These are phyloP conservation scores for Corrigiola litoralis DNA, from an alignment of 179 eudicot species.

Conservation along the genomic window DNA sequence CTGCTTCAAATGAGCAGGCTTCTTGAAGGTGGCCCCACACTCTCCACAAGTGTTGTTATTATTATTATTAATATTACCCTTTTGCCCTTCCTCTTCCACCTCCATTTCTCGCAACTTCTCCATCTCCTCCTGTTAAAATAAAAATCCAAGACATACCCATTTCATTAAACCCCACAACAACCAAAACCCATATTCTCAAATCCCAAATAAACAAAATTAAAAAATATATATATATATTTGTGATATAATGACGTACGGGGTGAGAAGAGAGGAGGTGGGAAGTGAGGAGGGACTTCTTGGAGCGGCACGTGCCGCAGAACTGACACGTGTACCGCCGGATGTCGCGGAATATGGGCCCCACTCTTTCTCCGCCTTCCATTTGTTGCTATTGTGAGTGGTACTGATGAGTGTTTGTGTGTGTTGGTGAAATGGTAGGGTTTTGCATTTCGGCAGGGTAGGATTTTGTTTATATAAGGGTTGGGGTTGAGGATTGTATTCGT, in stretches of 20 bases:
- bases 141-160: too few species aligned
- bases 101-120: conserved; percentile 21
- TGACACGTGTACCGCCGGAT: conserved; percentile 57
- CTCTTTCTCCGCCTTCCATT: conserved; percentile 12
- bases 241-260: conserved; percentile 28
- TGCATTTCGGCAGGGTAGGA: too few species aligned
- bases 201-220: background rate
- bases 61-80: too few species aligned
- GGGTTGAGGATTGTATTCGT: too few species aligned
- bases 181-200: background rate
- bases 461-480: too few species aligned
- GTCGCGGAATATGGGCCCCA: conserved; percentile 39
- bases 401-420: too few species aligned
- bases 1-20: conserved; percentile 91
- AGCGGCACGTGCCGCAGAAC: conserved; percentile 55
- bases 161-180: background rate
- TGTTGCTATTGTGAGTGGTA: background rate
- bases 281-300: conserved; percentile 44
- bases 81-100: conserved; percentile 25
- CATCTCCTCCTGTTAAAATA: conserved; percentile 32
- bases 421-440: too few species aligned
- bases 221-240: background rate
- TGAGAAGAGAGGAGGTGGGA: conserved; percentile 43
- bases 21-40: conserved; percentile 65
- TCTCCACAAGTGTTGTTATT: conserved; percentile 60